These are phyloP conservation scores for Kappamyces sp. DNA, from an alignment of 192 early-diverging fungal species.

Conservation along the genomic window DNA sequence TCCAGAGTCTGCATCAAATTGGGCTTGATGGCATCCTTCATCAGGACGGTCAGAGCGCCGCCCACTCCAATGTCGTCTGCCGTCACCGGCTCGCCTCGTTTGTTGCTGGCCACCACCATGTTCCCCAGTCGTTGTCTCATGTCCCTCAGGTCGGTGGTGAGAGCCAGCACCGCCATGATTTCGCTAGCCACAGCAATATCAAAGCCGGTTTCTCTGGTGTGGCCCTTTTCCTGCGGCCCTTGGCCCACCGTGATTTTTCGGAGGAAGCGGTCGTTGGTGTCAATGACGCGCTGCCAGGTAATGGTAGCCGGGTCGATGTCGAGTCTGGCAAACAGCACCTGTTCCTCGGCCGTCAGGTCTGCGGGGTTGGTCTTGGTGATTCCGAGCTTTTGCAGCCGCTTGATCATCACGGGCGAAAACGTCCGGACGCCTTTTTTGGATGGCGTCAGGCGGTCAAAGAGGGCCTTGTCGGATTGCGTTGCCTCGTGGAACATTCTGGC, in stretches of 20 bases:
- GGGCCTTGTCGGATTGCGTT: conserved; percentile 65
- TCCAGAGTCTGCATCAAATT: conserved; percentile 99
- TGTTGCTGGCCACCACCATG: conserved; percentile 91
- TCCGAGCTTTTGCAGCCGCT: conserved; percentile 71
- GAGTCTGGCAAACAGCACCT: conserved; percentile 72
- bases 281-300: conserved; percentile 93
- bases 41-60: conserved; percentile 91
- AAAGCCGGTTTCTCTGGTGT: conserved; percentile 84
- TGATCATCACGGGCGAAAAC: conserved; percentile 82
- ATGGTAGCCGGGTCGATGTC: conserved; percentile 94
- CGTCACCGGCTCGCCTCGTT: conserved; percentile 76
- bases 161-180: conserved; percentile 94
- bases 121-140: conserved; percentile 85
- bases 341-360: conserved; percentile 73
- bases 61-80: conserved; percentile 93
- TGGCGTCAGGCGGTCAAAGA: conserved; percentile 86
- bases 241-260: conserved; percentile 86
- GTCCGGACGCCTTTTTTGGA: conserved; percentile 74
- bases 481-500: conserved; percentile 96
- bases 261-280: conserved; percentile 95
- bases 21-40: conserved; percentile 98
- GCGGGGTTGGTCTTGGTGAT: conserved; percentile 76
- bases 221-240: conserved; percentile 79
- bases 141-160: conserved; percentile 82
- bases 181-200: conserved; percentile 98